Conservation (phyloP, 192 early-diverging fungal genomes). For the Entomortierella lignicola region DNA sequence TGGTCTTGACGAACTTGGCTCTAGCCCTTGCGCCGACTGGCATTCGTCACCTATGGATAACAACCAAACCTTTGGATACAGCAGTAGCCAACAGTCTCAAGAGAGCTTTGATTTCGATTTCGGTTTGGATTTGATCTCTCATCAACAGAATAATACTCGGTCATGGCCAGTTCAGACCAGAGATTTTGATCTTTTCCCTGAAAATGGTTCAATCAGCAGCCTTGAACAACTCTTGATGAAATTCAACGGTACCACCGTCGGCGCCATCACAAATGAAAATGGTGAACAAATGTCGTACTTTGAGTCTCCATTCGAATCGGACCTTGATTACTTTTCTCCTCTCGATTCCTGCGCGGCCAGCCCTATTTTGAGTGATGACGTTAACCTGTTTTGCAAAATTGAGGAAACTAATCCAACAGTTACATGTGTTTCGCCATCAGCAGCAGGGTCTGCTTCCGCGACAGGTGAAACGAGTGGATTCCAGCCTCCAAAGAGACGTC, state of each 20-base stretch:
- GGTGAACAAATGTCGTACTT: neutral
- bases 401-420: no score
- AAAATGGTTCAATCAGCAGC: conserved; percentile 2
- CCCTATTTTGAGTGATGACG: conserved; percentile 13
- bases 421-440: neutral
- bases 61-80: conserved; percentile 14
- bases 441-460: no score
- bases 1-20: conserved; percentile 29
- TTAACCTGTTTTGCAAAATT: neutral
- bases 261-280: no score
- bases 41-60: conserved; percentile 29
- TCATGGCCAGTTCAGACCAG: conserved; percentile 19
- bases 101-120: conserved; percentile 42
- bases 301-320: conserved; percentile 32
- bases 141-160: neutral
- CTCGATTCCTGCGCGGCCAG: conserved; percentile 15
- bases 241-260: no score
- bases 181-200: conserved; percentile 40
- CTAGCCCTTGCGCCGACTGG: conserved; percentile 23
- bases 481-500: conserved; percentile 22
- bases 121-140: neutral
- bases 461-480: no score
- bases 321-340: conserved; percentile 38
- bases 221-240: conserved; percentile 39
- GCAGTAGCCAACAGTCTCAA: conserved; percentile 22